Base-by-base conservation (phyloP, 345 rosid species). In the Gossypium stocksii region DNA sequence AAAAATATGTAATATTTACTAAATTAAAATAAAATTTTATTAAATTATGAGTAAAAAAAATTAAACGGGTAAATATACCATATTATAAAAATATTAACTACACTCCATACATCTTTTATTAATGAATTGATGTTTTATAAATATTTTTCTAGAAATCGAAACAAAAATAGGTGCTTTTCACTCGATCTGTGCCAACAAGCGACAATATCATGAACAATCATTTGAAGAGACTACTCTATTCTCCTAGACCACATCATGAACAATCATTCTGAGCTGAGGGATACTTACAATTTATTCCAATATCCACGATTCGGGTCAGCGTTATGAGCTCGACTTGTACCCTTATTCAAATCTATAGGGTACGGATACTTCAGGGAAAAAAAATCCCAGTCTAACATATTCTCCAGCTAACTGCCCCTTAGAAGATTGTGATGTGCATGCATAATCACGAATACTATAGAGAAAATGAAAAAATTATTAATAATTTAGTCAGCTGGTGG, bases 121-220 rank as follows among this genome's bases (percentile, higher is more conserved):
- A 52, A 51, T 68, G 67, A 25, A 43, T 52, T 44, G 48, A 38
- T 38, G 11, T 38, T 46, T 25, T 58, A 58, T 12, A 9, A 57
- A 22, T 19, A 25, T 58, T 27, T 22, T 45, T 62, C 73, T 60
- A 81, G 44, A 74, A 60, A 70, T 74, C n/a, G 61, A 86, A 89
- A 34, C 43, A 29, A 79, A 83, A 77, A n/a, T 85, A 83, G 1
- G 88, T 86, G 84, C 86, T 85, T 77, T 83, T 65, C 90, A 93
- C 82, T 80, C 88, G 76, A 74, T 76, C 88, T 15, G 87, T 77
- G 59, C 97, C 98, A 66, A 83, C 54, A 74, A 95, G 96, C 11
- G 86, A 77, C 63, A 92, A n/a, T n/a, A n/a, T n/a, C n/a, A n/a
- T n/a, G n/a, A n/a, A n/a, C n/a, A n/a, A n/a, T n/a, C 46, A 63